These are phyloP conservation scores for Blepharisma japonicum DNA, from an alignment of 73 alveolate species.

Conservation along the genomic window DNA sequence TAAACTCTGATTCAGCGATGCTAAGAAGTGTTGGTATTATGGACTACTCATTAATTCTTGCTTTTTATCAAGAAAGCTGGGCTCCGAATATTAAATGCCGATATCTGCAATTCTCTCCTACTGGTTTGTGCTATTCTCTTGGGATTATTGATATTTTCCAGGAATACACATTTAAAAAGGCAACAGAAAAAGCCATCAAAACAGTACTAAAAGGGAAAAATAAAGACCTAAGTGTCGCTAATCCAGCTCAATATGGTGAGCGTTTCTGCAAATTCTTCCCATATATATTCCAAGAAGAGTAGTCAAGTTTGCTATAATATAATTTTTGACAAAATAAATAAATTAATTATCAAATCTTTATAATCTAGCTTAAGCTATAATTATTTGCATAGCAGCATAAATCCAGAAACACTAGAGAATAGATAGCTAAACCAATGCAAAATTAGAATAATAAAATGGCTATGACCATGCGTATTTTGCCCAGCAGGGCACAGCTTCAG, in stretches of 20 bases:
- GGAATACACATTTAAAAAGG: neutral
- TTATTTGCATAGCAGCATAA: no score
- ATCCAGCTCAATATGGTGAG: neutral
- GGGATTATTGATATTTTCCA: conserved; percentile 21
- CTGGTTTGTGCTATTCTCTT: neutral
- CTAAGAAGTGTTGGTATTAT: neutral
- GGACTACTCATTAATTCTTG: conserved; percentile 22
- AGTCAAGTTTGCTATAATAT: no score
- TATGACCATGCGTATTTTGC: conserved; percentile 27
- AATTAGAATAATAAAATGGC: no score
- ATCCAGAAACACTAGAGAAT: no score
- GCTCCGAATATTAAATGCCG: neutral
- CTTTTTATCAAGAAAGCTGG: neutral
- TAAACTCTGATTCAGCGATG: neutral
- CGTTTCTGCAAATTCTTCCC: no score
- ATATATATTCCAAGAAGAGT: no score
- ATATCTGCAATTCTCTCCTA: neutral
- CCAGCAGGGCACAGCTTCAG: conserved; percentile 52
- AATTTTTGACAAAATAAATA: no score
- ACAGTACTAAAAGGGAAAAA: neutral
- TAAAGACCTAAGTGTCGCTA: neutral
- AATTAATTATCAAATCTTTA: no score
- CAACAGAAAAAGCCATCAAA: neutral
- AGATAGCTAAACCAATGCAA: no score
- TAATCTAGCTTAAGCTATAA: no score